Conservation (phyloP, 148 eudicot genomes). For the Vaccinium macrocarpon region DNA sequence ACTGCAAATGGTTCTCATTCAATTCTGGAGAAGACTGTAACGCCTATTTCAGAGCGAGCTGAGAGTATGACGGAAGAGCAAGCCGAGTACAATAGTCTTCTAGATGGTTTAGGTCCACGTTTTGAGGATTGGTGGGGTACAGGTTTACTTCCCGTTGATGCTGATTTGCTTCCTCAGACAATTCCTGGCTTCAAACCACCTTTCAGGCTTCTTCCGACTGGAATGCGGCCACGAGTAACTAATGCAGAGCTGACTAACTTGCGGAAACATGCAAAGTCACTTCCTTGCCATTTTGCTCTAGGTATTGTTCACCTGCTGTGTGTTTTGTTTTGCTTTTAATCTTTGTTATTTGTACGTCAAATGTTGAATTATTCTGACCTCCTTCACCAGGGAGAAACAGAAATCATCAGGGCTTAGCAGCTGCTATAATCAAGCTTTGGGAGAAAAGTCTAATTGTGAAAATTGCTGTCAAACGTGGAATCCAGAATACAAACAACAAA, state of each 20-base stretch:
- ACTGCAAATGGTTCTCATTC: constrained; percentile 22
- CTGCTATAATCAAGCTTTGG: constrained; percentile 88
- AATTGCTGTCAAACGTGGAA: constrained; percentile 98
- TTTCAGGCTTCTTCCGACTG: constrained; percentile 83
- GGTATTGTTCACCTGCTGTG: constrained; percentile 41
- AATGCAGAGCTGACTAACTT: constrained; percentile 83
- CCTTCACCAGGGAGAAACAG: constrained; percentile 81
- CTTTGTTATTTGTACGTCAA: constrained; percentile 8
- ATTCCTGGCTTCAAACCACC: constrained; percentile 85
- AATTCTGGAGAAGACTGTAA: constrained; percentile 25
- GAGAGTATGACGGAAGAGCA: constrained; percentile 69
- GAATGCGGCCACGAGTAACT: constrained; percentile 73
- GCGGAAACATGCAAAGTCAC: constrained; percentile 81
- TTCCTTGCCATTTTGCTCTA: constrained; percentile 99
- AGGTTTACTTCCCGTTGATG: constrained; percentile 92
- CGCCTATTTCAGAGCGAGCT: constrained; percentile 27
- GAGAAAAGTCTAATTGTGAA: constrained; percentile 94
- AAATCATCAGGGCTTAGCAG: constrained; percentile 95
- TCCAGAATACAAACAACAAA: constrained; percentile 93
- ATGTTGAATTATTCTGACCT: constrained; percentile 14
- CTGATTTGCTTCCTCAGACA: constrained; percentile 84
- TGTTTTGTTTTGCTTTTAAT: constrained; percentile 1
- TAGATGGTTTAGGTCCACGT: constrained; percentile 92
- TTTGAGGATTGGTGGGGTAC: constrained; percentile 99
- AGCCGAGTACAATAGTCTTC: constrained; percentile 58